Evolutionary conservation across 2,329 filamentous ascomycete species (phyloP), one percentile per base, ranked within the genome.

Genomic region (Colletotrichum sp.): DNA sequence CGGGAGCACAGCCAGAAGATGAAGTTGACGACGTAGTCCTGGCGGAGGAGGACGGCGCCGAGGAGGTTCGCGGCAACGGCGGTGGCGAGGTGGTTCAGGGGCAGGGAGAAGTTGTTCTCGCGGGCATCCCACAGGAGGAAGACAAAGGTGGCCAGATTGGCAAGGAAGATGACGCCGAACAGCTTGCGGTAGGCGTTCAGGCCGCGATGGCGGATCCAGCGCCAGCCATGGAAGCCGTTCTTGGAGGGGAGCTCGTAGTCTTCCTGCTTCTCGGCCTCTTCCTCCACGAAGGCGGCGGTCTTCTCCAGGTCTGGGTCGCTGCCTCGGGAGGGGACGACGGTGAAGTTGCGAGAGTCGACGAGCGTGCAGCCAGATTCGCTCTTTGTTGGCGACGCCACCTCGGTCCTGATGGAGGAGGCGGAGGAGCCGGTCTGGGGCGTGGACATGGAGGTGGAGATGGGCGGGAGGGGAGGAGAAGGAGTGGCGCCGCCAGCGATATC

Each of bases 101-200:
- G 79, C 39, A 84, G 76, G 26, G 80, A 80, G 60, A 84, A 78
- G 66, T 69, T 69, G 26, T 8, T 44, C n/a, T 69, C 36, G 16
- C 75, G 77, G 52, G 63, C 70, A 7, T 76, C 79, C 69, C 84
- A 79, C 26, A 89, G 79, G 69, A 90, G 82, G 70, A 84, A 82
- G 78, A 86, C 80, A 68, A 90, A 84, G 36, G 88, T 89, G 52
- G 85, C 85, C 57, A 88, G 78, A 78, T 92, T 92, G 77, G 84
- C 80, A 39, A 91, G 76, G 77, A 89, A 87, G 32, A 91, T 84
- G 16, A 91, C 66, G 67, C 88, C 88, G 81, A 92, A 92, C 7
- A 92, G 87, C 10, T 89, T 87, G 49, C 91, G 88, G 79, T 92
- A 92, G 30, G 88, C 85, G 68, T 89, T 89, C 79, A 91, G 85